Base-by-base conservation (phyloP, 495 filamentous ascomycete genomes). In the Corynascus novoguineensis region DNA sequence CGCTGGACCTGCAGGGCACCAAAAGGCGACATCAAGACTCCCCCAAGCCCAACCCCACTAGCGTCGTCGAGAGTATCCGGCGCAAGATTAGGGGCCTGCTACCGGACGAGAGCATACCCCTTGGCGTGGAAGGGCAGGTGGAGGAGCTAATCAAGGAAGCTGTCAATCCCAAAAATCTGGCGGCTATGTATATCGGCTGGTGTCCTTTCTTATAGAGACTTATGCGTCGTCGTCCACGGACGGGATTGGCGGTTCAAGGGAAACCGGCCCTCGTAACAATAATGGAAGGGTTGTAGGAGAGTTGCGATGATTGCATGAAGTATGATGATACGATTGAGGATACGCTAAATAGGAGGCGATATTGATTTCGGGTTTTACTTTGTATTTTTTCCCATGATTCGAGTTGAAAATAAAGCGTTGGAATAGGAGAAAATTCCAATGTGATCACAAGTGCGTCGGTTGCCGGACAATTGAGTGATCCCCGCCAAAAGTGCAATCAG, bases 181-280 rank as follows among this genome's bases (percentile, higher is more conserved):
- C 87, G 15, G 79, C 79, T 6, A 98, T 98, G 93, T 98, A 98
- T 72, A 93, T 97, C 73, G 93, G 93, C 24, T 98, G 93, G 93
- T 96, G 90, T 78, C 81, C 92, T 21, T 97, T 97, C 66, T 84
- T 96, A 60, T 97, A 67, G 59, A 46, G 24, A 17, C 8, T 35
- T 11, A 22, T 22, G 5, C 14, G 44, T 7, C 24, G 12, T 34
- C 27, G 50, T 27, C 9, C n/a, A 12, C n/a, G n/a, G n/a, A n/a
- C n/a, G 14, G n/a, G 29, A 48, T 21, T 11, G 38, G 28, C 10
- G 2, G n/a, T 42, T 19, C 2, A 10, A 29, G 14, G 10, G 29
- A n/a, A n/a, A n/a, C n/a, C n/a, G n/a, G n/a, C n/a, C n/a, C n/a
- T n/a, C n/a, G n/a, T n/a, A n/a, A 45, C 5, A 24, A 27, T 4